A percentile compares a stretch with the other conserved stretches of the same genome.
Conservation (phyloP, 2,329 filamentous ascomycete genomes). For the Claviceps maximensis region DNA sequence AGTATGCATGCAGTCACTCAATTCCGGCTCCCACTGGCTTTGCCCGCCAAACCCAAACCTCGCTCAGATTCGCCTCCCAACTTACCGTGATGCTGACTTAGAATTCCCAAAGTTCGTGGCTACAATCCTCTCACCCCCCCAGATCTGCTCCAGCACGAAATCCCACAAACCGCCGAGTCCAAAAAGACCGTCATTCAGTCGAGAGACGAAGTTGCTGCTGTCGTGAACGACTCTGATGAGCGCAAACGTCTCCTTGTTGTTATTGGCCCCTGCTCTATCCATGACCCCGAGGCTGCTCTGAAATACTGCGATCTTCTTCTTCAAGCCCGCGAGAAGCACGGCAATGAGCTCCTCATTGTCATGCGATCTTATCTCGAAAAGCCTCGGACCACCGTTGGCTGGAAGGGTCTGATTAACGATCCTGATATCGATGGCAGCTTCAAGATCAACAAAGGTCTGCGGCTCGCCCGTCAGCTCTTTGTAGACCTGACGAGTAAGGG, state of each 20-base stretch:
- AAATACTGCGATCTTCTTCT: constrained; percentile 79
- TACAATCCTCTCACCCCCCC: constrained; percentile 90
- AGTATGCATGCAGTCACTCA: constrained; percentile 43
- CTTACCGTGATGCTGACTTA: neutral
- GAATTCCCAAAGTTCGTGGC: constrained; percentile 52
- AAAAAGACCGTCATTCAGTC: constrained; percentile 58
- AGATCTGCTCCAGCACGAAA: constrained; percentile 89
- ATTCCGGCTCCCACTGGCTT: neutral
- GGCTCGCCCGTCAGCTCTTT: constrained; percentile 86
- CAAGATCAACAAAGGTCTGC: constrained; percentile 97
- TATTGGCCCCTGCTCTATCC: constrained; percentile 91
- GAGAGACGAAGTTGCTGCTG: constrained; percentile 53
- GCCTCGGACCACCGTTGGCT: constrained; percentile 92
- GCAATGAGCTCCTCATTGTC: constrained; percentile 74
- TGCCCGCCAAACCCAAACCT: neutral
- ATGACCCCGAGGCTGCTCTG: constrained; percentile 77
- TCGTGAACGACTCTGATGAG: constrained; percentile 69
- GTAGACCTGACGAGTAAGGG: constrained; percentile 73
- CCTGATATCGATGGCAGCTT: constrained; percentile 94
- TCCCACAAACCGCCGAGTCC: constrained; percentile 46
- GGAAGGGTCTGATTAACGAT: constrained; percentile 99
- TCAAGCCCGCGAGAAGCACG: constrained; percentile 59
- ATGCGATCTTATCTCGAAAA: constrained; percentile 99
- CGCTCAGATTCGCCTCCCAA: neutral
- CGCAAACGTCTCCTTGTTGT: constrained; percentile 78